Evolutionary conservation across 176 grass and related monocot species (phyloP), one percentile per base, ranked within the genome.

Genomic region (Avena eriantha): DNA sequence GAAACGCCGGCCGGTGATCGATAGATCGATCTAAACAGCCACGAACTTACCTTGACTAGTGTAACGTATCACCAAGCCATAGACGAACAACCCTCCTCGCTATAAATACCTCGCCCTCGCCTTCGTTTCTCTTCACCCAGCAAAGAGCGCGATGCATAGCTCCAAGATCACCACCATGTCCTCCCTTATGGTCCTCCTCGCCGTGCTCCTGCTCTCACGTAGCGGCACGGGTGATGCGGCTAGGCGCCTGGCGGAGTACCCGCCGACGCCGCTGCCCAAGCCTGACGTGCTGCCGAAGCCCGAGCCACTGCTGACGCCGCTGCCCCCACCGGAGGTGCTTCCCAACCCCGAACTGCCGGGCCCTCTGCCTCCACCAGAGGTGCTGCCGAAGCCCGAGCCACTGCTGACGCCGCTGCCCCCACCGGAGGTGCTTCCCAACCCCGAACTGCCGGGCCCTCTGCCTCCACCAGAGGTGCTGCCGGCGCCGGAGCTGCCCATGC

Each of bases 161-260:
- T 64, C 34, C 80, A 67, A 31, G 74, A 45, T 22, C 48, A 31
- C 74, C n/a, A 36, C 66, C 43, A 35, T 29, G 74, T 16, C 74
- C 19, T n/a, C 64, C 43, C 35, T 83, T 14, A 11, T 21, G 18
- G 0, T 68, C 74, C 12, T 80, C 56, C 67, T 87, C 3, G 1
- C n/a, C 4, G 76, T n/a, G 19, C 3, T 87, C 15, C 57, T 91
- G 56, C 80, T 91, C 24, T 87, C 73, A 0, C 21, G 80, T 35
- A n/a, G 80, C 10, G 46, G 55, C 31, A 24, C 64, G 6, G 22
- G 89, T 8, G 1, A 66, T 4, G 89, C 85, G 5, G 89, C 58
- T 0, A 24, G 89, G 59, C 59, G 1, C 48, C 26, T 91, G 35
- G 8, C 83, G 23, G 89, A 87, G 69, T 5, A 68, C 79, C 61